A percentile compares a stretch with the other conserved stretches of the same genome.
phyloP scores from a whole-genome alignment of 495 filamentous ascomycete genomes.

The Trichocladium uniseriatum region DNA sequence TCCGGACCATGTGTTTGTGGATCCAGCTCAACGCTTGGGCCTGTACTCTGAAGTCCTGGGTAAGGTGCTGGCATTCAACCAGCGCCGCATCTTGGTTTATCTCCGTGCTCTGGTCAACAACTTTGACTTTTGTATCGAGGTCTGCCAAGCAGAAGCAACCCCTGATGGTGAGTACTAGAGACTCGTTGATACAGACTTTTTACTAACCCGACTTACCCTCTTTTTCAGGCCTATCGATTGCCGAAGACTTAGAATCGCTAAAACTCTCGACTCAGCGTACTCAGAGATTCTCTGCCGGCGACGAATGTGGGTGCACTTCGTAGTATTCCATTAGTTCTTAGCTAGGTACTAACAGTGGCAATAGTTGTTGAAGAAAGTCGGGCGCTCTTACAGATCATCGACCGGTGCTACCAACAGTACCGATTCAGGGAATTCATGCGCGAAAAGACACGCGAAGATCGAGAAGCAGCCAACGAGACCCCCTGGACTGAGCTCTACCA shows the following conservation, averaged over 20 bases:
- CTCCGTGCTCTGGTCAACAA: not conserved
- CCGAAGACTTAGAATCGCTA: not conserved
- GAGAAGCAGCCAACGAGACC: not conserved
- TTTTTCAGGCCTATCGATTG: not conserved
- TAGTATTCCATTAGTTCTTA: too few relatives aligned
- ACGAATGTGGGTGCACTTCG: too few relatives aligned
- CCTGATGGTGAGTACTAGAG: not conserved
- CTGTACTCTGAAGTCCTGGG: not conserved
- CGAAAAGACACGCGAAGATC: not conserved
- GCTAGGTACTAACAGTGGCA: not conserved
- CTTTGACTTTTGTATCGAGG: not conserved
- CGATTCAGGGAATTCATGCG: slow-evolving; percentile 2
- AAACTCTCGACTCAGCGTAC: not conserved
- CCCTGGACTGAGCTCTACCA: slow-evolving; percentile 13
- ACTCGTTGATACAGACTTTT: not conserved
- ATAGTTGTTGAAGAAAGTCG: not conserved
- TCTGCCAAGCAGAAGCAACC: not conserved
- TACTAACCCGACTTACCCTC: not conserved
- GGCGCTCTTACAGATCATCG: not conserved
- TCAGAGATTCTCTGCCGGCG: not conserved
- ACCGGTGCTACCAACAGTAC: not conserved
- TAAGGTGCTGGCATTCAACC: not conserved
- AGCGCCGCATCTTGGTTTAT: not conserved
- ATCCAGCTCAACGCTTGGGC: not conserved
- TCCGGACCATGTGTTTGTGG: not conserved